Percentiles rank a stretch among this genome's conserved stretches.
Evolutionary conservation across 1,284 basidiomycete genomes (phyloP).

Genomic region (Cystobasidiaceae sp.): DNA sequence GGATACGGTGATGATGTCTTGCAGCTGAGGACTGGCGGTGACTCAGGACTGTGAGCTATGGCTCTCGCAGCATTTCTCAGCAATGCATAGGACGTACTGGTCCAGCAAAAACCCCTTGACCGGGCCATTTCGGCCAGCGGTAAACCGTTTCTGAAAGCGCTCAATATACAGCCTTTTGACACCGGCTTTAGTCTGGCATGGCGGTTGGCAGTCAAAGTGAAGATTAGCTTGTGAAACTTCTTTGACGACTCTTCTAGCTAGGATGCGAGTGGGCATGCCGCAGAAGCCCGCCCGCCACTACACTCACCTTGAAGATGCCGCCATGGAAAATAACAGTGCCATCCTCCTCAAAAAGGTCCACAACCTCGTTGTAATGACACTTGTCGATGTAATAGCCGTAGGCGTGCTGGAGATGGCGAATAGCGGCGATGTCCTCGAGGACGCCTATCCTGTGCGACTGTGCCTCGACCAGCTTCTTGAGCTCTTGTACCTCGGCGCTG

Average conservation of each 20-base stretch:
- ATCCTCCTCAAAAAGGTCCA: conserved; percentile 13
- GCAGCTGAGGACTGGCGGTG: background rate
- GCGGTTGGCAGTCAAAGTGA: too few species aligned
- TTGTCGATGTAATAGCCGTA: conserved; percentile 23
- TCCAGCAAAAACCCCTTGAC: background rate
- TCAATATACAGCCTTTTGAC: conserved; percentile 10
- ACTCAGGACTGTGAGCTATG: too few species aligned
- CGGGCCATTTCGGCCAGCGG: conserved; percentile 9
- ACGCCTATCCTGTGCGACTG: background rate
- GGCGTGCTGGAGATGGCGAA: conserved; percentile 19
- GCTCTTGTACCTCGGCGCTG: background rate
- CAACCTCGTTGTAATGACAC: conserved; percentile 16
- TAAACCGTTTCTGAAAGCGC: conserved; percentile 12
- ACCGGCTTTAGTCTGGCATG: background rate
- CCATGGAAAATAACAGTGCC: conserved; percentile 5
- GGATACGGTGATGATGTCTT: conserved; percentile 14
- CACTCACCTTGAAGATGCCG: conserved; percentile 7
- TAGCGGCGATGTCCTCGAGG: conserved; percentile 12
- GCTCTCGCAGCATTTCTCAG: too few species aligned
- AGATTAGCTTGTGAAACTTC: too few species aligned
- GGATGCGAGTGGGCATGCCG: too few species aligned
- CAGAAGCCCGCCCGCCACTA: too few species aligned
- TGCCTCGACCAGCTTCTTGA: background rate
- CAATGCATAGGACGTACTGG: background rate
- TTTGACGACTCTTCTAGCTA: too few species aligned